Evolutionary conservation across 331 rosid species (phyloP), one percentile per base, ranked within the genome.

Genomic region (Pyracantha coccinea): DNA sequence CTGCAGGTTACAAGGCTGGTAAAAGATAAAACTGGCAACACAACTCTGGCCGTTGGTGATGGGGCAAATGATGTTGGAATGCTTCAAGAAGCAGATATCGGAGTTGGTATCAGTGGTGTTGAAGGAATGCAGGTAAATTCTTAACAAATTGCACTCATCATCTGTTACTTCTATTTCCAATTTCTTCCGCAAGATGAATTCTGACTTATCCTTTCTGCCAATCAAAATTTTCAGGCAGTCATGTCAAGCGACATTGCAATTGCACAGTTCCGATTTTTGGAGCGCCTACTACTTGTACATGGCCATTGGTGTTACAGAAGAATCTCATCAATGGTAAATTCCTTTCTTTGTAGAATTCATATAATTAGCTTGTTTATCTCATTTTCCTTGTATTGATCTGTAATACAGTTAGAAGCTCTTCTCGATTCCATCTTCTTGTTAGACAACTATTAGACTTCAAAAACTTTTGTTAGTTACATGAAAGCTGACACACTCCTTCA

Each of bases 271-370:
- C 90, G 93, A 50, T 95, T 75, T 78, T 84, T 95, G 75, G 99
- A 95, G 78, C 92, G 96, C 80, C 84, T 95, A 70, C 96, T 95
- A 69, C 99, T 95, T 47, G 97, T 92, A 63, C 99, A 94, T 62
- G 99, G 97, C 31, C 99, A 94, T 82, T 94, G 99, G 99, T 94
- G 99, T 81, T 95, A 95, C 88, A 89, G 97, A 85, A 92, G 99
- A 78, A 95, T 95, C 76, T 87, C 99, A 14, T 82, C 96, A 66
- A 92, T 92, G 99, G 99, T 95, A 89, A 68, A 19, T 32, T 83
- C 81, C 75, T 69, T 27, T 14, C 21, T 68, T 19, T 13, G 8
- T 44, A 69, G n/a, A 76, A 25, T 41, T 59, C 20, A 20, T 44
- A 64, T 69, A 35, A 41, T 27, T 23, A 14, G 68, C 17, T 11